These are phyloP conservation scores for Gossypium thurberi DNA, from an alignment of 345 rosid genomes.

Conservation along the genomic window DNA sequence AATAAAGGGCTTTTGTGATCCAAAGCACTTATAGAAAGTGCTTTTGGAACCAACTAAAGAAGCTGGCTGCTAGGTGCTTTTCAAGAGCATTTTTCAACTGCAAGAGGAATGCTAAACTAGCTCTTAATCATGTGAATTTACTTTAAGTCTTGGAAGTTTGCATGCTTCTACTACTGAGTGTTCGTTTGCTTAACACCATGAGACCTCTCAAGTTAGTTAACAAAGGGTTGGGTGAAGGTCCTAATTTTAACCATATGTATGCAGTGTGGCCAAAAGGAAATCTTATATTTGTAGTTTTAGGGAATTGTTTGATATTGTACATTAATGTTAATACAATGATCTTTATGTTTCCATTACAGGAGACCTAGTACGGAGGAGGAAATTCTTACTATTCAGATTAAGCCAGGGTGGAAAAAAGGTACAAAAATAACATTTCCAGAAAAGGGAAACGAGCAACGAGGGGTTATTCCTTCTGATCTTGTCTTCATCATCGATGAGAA, in stretches of 20 bases:
- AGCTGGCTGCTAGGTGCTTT: too few relatives aligned
- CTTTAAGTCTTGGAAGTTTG: not conserved
- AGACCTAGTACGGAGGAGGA: conserved; percentile 60
- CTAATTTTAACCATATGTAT: not conserved
- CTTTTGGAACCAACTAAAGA: not conserved
- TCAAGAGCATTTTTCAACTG: too few relatives aligned
- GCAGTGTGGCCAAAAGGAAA: not conserved
- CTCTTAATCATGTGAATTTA: too few relatives aligned
- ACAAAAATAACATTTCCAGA: conserved; percentile 72
- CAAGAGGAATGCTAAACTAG: too few relatives aligned
- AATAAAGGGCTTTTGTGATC: not conserved
- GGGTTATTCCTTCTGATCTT: conserved; percentile 60
- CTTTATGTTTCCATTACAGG: conserved; percentile 27
- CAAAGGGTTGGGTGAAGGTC: not conserved
- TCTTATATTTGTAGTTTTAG: not conserved
- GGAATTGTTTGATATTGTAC: not conserved
- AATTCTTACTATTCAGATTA: conserved; percentile 67
- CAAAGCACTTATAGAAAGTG: not conserved
- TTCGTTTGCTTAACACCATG: not conserved
- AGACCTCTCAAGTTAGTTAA: not conserved
- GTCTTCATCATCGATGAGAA: conserved; percentile 79
- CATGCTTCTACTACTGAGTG: not conserved
- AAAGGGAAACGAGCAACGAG: conserved; percentile 74
- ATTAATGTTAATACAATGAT: not conserved
- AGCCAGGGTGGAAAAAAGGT: conserved; percentile 92